Conservation (phyloP, 345 rosid species). For the Melastoma malabathricum region DNA sequence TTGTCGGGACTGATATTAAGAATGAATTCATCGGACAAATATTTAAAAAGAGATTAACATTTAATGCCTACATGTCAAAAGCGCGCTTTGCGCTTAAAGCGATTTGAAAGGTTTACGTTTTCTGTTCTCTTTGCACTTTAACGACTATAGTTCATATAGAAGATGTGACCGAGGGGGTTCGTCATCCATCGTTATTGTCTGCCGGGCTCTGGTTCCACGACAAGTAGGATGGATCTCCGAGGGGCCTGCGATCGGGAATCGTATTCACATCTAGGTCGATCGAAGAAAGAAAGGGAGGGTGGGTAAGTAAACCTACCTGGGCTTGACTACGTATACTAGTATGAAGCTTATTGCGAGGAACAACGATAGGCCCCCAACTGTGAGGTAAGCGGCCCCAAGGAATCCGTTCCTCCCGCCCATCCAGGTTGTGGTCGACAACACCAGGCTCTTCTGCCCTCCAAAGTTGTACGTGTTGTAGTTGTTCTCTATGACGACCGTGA, state of each 20-base stretch:
- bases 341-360: slow-evolving; percentile 23
- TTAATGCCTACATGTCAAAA: no score
- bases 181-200: slow-evolving; percentile 5
- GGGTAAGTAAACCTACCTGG: no score
- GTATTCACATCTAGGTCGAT: no score
- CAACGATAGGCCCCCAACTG: slow-evolving; percentile 25
- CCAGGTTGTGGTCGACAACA: slow-evolving; percentile 30
- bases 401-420: slow-evolving; percentile 30
- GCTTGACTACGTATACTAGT: slow-evolving; percentile 18
- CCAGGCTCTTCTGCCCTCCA: slow-evolving; percentile 23
- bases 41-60: no score
- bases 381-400: slow-evolving; percentile 26
- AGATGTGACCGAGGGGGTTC: no score
- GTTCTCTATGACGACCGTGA: slow-evolving; percentile 24
- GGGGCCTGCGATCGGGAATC: slow-evolving; percentile 28
- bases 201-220: slow-evolving; percentile 43
- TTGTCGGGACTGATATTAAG: no score
- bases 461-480: slow-evolving; percentile 32
- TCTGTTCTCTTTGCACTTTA: no score
- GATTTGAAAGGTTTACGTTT: no score
- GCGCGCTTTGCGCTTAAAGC: no score
- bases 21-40: no score
- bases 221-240: slow-evolving; percentile 49
- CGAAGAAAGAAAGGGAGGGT: no score
- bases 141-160: no score